These are phyloP conservation scores for Escovopsis sp. DNA, from an alignment of 2,329 filamentous ascomycete species.

Conservation along the genomic window DNA sequence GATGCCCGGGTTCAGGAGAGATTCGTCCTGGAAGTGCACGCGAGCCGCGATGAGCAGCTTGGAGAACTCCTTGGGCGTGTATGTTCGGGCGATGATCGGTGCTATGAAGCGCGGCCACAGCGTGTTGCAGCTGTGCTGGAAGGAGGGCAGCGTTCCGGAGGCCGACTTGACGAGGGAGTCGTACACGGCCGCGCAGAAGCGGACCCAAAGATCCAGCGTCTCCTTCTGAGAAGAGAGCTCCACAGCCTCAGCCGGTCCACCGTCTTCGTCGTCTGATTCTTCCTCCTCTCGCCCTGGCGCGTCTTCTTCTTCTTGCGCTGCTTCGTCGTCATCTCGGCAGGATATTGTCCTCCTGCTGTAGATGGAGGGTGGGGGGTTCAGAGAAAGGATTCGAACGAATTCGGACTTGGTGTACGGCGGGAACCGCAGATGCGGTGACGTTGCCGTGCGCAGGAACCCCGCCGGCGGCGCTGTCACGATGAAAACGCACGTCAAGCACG, in stretches of 20 bases:
- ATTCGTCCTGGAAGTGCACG: constrained; percentile 56
- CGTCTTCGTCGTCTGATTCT: too few relatives aligned
- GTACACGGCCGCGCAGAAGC: constrained; percentile 73
- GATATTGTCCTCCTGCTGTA: constrained; percentile 19
- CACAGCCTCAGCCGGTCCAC: too few relatives aligned
- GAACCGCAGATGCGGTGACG: constrained; percentile 67
- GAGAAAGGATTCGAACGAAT: constrained; percentile 61
- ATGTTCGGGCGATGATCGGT: constrained; percentile 60
- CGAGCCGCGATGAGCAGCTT: constrained; percentile 61
- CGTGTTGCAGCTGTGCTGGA: constrained; percentile 51
- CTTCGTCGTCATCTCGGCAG: too few relatives aligned
- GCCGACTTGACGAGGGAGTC: constrained; percentile 73
- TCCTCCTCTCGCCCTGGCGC: constrained; percentile 14
- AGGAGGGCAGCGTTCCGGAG: constrained; percentile 61
- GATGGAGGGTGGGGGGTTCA: constrained; percentile 27
- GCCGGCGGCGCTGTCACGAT: constrained; percentile 59
- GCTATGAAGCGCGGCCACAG: constrained; percentile 78
- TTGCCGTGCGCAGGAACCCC: constrained; percentile 51
- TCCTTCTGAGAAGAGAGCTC: constrained; percentile 24
- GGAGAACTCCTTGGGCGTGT: constrained; percentile 66
- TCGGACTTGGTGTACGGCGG: constrained; percentile 70
- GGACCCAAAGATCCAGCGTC: constrained; percentile 57
- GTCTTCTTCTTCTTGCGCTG: too few relatives aligned
- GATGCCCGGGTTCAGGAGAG: constrained; percentile 51
- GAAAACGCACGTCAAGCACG: constrained; percentile 60